Conservation (phyloP, 441 rosid genomes). For the Jatropha podagrica region DNA sequence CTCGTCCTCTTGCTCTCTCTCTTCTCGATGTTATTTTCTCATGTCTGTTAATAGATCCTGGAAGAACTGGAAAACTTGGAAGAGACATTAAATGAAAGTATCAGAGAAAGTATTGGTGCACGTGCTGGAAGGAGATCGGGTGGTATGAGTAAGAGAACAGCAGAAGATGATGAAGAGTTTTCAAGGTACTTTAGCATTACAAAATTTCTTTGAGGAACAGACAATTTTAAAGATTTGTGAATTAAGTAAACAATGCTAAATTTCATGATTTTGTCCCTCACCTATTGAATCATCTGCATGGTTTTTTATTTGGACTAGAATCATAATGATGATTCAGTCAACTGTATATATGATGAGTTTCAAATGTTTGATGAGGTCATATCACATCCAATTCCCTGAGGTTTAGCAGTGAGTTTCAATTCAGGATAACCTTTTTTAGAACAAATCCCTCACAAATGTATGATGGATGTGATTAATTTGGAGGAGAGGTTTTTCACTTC, state of each 20-base stretch:
- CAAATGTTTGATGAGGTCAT: not conserved
- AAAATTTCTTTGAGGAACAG: slow-evolving; percentile 17
- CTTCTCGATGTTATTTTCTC: slow-evolving; percentile 11
- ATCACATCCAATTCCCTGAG: not conserved
- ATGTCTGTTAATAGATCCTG: slow-evolving; percentile 47
- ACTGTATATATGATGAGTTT: slow-evolving; percentile 12
- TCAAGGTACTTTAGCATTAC: slow-evolving; percentile 50
- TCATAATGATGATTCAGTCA: not conserved
- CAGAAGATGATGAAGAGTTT: slow-evolving; percentile 61
- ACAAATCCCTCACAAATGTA: not conserved
- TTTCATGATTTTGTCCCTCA: not conserved
- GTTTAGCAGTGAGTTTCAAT: not conserved
- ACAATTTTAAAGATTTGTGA: slow-evolving; percentile 12
- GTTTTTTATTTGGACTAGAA: not conserved
- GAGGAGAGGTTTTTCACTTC: not conserved
- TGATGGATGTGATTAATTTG: not conserved
- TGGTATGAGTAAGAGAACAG: slow-evolving; percentile 51
- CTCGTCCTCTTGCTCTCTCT: not conserved
- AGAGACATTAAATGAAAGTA: slow-evolving; percentile 92
- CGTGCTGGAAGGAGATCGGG: slow-evolving; percentile 49
- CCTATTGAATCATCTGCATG: not conserved
- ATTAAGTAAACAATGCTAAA: not conserved
- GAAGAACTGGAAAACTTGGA: slow-evolving; percentile 98
- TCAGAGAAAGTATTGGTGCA: slow-evolving; percentile 93
- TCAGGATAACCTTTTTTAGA: not conserved